A percentile compares a stretch with the other conserved stretches of the same genome.
Conservation (phyloP, 2,329 filamentous ascomycete genomes). For the Neospermospora avenae region DNA sequence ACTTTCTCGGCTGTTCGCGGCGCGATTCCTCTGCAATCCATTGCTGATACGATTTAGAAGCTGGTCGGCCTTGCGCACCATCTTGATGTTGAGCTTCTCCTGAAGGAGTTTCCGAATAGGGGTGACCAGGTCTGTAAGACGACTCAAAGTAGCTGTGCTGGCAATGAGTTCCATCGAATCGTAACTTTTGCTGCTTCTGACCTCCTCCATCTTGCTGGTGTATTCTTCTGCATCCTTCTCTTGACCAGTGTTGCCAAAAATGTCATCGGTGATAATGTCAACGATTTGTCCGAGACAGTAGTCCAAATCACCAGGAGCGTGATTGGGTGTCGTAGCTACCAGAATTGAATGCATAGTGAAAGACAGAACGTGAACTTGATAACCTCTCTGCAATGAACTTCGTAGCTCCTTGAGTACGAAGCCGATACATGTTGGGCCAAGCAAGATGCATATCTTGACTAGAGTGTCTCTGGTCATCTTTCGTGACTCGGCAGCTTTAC, state of each 20-base stretch:
- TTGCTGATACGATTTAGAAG: constrained; percentile 78
- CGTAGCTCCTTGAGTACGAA: constrained; percentile 93
- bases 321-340: constrained; percentile 67
- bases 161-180: constrained; percentile 95
- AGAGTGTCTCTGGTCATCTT: constrained; percentile 90
- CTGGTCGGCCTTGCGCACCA: constrained; percentile 87
- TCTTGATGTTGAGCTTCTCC: constrained; percentile 79
- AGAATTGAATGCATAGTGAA: constrained; percentile 93
- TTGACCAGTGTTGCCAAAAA: constrained; percentile 86
- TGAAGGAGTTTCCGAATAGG: constrained; percentile 76
- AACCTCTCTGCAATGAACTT: constrained; percentile 77
- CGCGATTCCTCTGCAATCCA: constrained; percentile 78
- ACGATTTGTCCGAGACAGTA: constrained; percentile 80
- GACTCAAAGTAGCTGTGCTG: constrained; percentile 71
- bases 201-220: constrained; percentile 91
- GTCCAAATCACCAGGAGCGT: constrained; percentile 80
- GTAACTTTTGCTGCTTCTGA: constrained; percentile 97
- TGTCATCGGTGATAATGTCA: constrained; percentile 91
- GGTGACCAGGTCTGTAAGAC: constrained; percentile 70
- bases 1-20: constrained; percentile 73
- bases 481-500: constrained; percentile 80
- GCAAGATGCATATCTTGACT: constrained; percentile 73
- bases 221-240: constrained; percentile 98
- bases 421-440: constrained; percentile 80
- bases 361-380: constrained; percentile 91